These are phyloP conservation scores for Neltuma alba DNA, from an alignment of 306 rosid species.

Conservation along the genomic window DNA sequence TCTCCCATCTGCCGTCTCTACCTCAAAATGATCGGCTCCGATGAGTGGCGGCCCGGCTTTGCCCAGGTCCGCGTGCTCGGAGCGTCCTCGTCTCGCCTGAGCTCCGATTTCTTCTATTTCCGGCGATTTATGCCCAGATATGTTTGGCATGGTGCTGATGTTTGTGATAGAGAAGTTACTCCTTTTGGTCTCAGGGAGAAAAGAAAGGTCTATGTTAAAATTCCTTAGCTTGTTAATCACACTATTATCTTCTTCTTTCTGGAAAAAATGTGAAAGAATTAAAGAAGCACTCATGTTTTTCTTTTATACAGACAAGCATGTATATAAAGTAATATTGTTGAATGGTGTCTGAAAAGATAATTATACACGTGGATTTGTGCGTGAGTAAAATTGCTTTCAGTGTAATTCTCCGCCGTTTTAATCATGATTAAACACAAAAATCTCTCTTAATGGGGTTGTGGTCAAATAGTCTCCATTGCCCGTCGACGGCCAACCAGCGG, in stretches of 20 bases:
- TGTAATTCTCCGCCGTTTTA: no score
- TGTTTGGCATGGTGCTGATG: constrained; percentile 82
- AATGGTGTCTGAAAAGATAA: not conserved
- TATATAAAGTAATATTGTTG: not conserved
- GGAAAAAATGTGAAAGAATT: not conserved
- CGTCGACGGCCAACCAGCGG: no score
- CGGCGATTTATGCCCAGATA: constrained; percentile 63
- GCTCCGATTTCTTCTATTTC: constrained; percentile 65
- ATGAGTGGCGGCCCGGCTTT: constrained; percentile 87
- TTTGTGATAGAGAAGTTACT: constrained; percentile 65
- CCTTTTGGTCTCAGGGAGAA: constrained; percentile 68
- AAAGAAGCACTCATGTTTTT: not conserved
- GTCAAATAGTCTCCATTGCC: no score
- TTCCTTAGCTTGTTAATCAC: constrained; percentile 25
- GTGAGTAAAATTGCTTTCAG: no score
- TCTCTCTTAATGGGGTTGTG: no score
- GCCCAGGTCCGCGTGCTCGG: constrained; percentile 55
- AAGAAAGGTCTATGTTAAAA: constrained; percentile 46
- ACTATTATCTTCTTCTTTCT: not conserved
- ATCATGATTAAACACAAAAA: no score
- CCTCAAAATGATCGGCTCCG: constrained; percentile 62
- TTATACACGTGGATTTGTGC: no score
- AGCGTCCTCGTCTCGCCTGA: constrained; percentile 50
- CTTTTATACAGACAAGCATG: not conserved
- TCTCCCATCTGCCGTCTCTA: constrained; percentile 73